Base-by-base conservation (phyloP, 768 basidiomycete species). In the Suillus alpinus region DNA sequence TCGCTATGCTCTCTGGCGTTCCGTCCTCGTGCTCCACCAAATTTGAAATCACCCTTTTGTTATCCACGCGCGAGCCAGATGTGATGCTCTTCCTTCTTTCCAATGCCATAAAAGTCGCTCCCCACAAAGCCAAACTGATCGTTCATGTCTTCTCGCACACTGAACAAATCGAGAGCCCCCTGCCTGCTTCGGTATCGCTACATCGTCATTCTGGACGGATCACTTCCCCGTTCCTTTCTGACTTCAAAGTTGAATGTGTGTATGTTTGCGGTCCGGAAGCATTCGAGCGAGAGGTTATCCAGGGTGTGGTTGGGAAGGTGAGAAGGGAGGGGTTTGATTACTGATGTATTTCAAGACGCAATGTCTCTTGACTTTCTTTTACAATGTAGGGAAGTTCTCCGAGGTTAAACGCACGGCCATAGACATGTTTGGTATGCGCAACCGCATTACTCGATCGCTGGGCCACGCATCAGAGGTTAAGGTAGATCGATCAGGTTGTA, bases 41-140 rank as follows among this genome's bases (percentile, higher is more conserved):
- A 18, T 66, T 69, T 31, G 77, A 84, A 59, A 77, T 88, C 41
- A 66, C 71, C 0, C 73, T 87, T 23, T 64, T 81, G 0, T 63
- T 87, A 2, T 80, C 86, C 0, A 83, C 83, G 0, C 77, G 81
- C 39, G 86, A 87, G 65, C 85, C 85, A 0, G 74, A 81, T 1
- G 75, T 86, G 4, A 62, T 85, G 5, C 62, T 86, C 2, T 73
- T 77, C 0, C 78, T 87, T 44, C 52, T 57, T 44, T 13, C 18
- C 41, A 41, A 23, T n/a, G 39, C 61, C 32, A 44, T 3, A 9
- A 18, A n/a, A 23, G 47, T 31, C 14, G 52, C 59, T 40, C 34
- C 41, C 20, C 10, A 5, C n/a, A 43, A 2, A 49, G 46, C 63
- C 14, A 66, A 16, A 6, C 64, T 83, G 3, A 56, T 60, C 0